Conservation (phyloP, 1,284 basidiomycete genomes). For the Boletus holoroseus region DNA sequence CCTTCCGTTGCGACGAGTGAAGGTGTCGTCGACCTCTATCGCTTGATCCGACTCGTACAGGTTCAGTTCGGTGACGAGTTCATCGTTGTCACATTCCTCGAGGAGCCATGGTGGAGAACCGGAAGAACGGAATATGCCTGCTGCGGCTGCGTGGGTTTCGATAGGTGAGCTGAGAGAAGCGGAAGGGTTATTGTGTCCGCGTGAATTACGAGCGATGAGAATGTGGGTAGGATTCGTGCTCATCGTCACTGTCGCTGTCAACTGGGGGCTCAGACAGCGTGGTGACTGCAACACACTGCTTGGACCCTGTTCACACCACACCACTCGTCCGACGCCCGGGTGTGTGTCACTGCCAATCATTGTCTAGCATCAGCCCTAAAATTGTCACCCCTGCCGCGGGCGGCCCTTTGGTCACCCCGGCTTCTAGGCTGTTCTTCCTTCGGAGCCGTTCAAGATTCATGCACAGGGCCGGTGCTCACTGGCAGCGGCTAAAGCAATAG, state of each 20-base stretch:
- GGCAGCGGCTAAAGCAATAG: background rate
- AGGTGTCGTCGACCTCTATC: conserved; percentile 72
- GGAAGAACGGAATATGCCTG: conserved; percentile 73
- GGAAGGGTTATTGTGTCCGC: conserved; percentile 64
- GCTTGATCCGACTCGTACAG: conserved; percentile 59
- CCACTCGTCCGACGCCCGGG: background rate
- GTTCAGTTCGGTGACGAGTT: conserved; percentile 60
- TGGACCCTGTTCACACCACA: conserved; percentile 6
- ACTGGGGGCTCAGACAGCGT: background rate
- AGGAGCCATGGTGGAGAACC: conserved; percentile 71
- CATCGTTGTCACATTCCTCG: conserved; percentile 66
- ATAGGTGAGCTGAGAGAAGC: conserved; percentile 75
- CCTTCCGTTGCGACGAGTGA: conserved; percentile 49
- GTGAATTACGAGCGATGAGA: conserved; percentile 76
- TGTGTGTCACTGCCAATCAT: background rate
- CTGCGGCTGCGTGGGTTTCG: conserved; percentile 78
- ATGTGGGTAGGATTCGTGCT: conserved; percentile 76
- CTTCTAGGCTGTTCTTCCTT: background rate
- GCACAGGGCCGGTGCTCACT: background rate
- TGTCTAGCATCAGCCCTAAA: no score
- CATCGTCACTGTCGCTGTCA: conserved; percentile 35
- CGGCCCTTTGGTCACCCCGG: background rate
- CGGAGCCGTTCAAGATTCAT: no score
- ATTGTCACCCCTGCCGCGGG: background rate
- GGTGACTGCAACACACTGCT: background rate